Conservation (phyloP, 768 basidiomycete genomes). For the Polyporus arcularius region DNA sequence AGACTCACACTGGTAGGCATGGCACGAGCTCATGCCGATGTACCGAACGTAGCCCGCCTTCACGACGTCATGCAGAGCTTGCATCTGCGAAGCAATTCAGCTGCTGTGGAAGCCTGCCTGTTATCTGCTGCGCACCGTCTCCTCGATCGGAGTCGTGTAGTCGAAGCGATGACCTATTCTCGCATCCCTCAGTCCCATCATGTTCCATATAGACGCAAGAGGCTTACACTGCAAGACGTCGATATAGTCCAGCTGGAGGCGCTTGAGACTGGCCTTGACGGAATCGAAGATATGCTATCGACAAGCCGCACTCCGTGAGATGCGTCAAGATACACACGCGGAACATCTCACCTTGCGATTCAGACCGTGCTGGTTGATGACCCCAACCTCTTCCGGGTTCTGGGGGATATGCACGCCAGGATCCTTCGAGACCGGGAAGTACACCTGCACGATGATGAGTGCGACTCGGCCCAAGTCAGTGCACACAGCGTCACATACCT, state of each 20-base stretch:
- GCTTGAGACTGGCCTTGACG: slow-evolving; percentile 46
- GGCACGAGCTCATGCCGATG: slow-evolving; percentile 42
- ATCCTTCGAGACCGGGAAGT: slow-evolving; percentile 11
- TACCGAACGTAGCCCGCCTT: slow-evolving; percentile 45
- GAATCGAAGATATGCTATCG: slow-evolving; percentile 49
- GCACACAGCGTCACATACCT: slow-evolving; percentile 29
- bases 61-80: slow-evolving; percentile 48
- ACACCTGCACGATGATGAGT: slow-evolving; percentile 20
- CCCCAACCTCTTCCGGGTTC: slow-evolving; percentile 38
- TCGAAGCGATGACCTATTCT: slow-evolving; percentile 37
- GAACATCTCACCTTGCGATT: slow-evolving; percentile 41
- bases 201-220: too few relatives aligned
- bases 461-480: slow-evolving; percentile 5
- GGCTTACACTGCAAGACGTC: slow-evolving; percentile 54
- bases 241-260: slow-evolving; percentile 53
- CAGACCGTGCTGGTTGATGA: slow-evolving; percentile 49
- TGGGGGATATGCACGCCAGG: slow-evolving; percentile 8
- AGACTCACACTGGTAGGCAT: slow-evolving; percentile 18
- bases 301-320: not conserved
- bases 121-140: slow-evolving; percentile 23
- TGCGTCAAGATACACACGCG: not conserved
- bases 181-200: not conserved
- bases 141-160: slow-evolving; percentile 42
- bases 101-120: too few relatives aligned
- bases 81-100: not conserved